phyloP scores from a whole-genome alignment of 345 rosid species.

The Rhizophora apiculata region DNA sequence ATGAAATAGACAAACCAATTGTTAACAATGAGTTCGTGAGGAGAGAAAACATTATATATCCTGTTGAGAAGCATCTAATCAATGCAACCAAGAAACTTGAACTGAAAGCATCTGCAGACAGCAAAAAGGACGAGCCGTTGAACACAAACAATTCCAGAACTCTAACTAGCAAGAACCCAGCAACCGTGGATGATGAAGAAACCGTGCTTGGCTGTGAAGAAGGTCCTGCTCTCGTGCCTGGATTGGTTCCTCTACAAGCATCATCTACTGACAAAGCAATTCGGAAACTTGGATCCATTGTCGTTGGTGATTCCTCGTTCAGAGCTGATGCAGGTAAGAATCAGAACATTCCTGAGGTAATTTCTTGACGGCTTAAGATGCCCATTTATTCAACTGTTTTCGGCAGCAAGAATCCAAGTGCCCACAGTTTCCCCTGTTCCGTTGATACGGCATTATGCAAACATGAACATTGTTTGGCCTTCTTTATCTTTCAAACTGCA shows the following conservation, averaged over 20 bases:
- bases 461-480: neutral
- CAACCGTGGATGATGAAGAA: slow-evolving; percentile 10
- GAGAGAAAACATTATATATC: neutral
- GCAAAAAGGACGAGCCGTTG: neutral
- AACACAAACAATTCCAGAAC: neutral
- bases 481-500: neutral
- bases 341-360: neutral
- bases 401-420: neutral
- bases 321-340: slow-evolving; percentile 11
- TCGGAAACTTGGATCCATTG: slow-evolving; percentile 12
- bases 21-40: slow-evolving; percentile 1
- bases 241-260: slow-evolving; percentile 5
- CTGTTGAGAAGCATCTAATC: neutral
- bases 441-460: neutral
- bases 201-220: slow-evolving; percentile 1
- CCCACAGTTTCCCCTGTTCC: neutral
- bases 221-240: slow-evolving; percentile 22
- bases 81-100: neutral
- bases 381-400: neutral
- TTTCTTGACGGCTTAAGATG: slow-evolving; percentile 4
- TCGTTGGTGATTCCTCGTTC: slow-evolving; percentile 1
- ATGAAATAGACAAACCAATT: slow-evolving; percentile 10
- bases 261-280: slow-evolving; percentile 13
- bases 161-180: neutral
- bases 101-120: neutral